Base-by-base conservation (phyloP, 2,329 filamentous ascomycete genomes). In the Hymenoscyphus scutula region DNA sequence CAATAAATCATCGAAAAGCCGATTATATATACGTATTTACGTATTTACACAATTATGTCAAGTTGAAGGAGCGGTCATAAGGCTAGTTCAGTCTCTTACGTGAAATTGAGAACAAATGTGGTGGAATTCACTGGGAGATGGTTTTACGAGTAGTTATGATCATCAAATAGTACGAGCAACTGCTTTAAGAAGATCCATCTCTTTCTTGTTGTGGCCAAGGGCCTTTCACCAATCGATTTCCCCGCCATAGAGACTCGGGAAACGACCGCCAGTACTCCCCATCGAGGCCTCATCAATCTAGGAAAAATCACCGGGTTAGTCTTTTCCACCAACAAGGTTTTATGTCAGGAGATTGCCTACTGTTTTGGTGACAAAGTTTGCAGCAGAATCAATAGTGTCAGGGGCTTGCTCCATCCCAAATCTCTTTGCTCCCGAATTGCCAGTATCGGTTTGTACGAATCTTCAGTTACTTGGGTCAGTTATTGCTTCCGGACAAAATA, bases 371-470 rank as follows among this genome's bases (percentile, higher is more conserved):
- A 51, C 45, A 51, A 51, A 51, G 17, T 8, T 17, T 19, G 45
- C 45, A 19, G 45, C 45, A 51, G 17, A 10, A 10, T 51, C 45
- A 13, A 51, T 25, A n/a, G 45, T 19, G 23, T 51, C 45, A 51
- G 65, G 65, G 11, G 68, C 68, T 17, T 65, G 51, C 7, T 48
- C 51, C 65, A 68, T 61, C 0, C 67, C 67, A 15, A 68, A 60
- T 2, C 45, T 23, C 11, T 54, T 56, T 0, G 69, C 69, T 19
- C 60, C 69, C 11, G 32, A 32, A 56, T 61, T 66, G 1, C 69
- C 68, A 65, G 69, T 69, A 48, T 70, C 67, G 2, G 68, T 70
- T 53, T 77, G 71, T 0, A 71, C 69, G 54, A 71, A 76, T 15
- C 45, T 51, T 19, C 34, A 5, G 15, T 37, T 8, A 37, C 8